Evolutionary conservation across 345 rosid genomes (phyloP).

Genomic region (Citrus sp.): DNA sequence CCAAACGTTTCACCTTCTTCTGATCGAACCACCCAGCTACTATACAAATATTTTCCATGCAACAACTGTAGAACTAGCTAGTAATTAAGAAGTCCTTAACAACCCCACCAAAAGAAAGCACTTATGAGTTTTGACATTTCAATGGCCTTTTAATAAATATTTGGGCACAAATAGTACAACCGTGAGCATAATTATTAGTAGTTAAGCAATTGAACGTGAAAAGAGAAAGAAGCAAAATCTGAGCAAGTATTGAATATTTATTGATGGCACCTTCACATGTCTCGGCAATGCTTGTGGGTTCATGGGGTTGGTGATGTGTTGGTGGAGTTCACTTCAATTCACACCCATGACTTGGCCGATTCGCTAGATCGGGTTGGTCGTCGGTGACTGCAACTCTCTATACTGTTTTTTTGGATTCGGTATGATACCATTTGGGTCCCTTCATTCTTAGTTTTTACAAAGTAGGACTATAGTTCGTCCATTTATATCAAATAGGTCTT

Average conservation of each 20-base stretch:
- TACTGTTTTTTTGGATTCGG: background rate
- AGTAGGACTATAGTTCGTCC: background rate
- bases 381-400: background rate
- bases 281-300: background rate
- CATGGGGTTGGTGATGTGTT: background rate
- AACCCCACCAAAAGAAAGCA: background rate
- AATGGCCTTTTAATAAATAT: background rate
- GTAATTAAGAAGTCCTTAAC: background rate
- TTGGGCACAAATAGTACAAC: background rate
- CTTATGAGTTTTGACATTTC: background rate
- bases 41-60: background rate
- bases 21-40: background rate
- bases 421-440: background rate
- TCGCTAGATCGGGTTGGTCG: slow-evolving; percentile 8
- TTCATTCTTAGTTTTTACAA: background rate
- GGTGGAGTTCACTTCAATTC: slow-evolving; percentile 1
- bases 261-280: slow-evolving; percentile 15
- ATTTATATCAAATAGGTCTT: background rate
- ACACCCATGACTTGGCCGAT: slow-evolving; percentile 9
- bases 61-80: background rate
- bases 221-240: background rate
- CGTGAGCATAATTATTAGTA: background rate
- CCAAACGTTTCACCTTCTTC: background rate
- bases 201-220: background rate
- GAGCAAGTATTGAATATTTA: background rate